These are phyloP conservation scores for Solanum chiquidenum DNA, from an alignment of 257 asterid genomes.

Conservation along the genomic window DNA sequence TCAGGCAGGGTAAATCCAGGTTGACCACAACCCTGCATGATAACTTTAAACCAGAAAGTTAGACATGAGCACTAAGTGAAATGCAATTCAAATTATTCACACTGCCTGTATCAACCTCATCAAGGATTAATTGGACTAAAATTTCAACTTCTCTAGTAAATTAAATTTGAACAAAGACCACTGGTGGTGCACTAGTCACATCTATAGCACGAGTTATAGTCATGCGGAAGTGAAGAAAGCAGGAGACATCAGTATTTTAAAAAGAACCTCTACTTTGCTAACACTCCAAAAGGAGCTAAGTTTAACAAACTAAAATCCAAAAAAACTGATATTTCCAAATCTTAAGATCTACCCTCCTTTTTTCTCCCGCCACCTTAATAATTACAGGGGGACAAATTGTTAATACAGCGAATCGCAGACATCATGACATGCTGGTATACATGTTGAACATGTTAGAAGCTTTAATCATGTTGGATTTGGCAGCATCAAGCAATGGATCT, in stretches of 20 bases:
- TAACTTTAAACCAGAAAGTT: not conserved
- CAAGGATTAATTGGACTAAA: not conserved
- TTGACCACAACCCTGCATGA: constrained; percentile 76
- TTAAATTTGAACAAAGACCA: not conserved
- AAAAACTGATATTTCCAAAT: not conserved
- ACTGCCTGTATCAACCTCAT: not conserved
- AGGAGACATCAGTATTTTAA: not conserved
- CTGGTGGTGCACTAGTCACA: not conserved
- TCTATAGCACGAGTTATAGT: not conserved
- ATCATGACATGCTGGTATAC: constrained; percentile 17
- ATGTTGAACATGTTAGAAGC: constrained; percentile 35
- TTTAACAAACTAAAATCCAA: not conserved
- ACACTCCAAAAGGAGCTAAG: not conserved
- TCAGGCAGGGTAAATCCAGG: constrained; percentile 89
- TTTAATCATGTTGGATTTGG: constrained; percentile 75
- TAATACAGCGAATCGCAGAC: constrained; percentile 1
- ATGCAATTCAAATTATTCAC: not conserved
- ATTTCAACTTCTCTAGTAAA: not conserved
- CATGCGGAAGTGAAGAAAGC: not conserved
- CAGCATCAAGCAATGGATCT: constrained; percentile 87
- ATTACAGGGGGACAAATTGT: not conserved
- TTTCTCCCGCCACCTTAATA: not conserved
- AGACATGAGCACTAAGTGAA: not conserved
- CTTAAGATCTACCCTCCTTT: not conserved
- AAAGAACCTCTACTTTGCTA: not conserved